Conservation (phyloP, 441 rosid species). For the Theobroma grandiflorum region DNA sequence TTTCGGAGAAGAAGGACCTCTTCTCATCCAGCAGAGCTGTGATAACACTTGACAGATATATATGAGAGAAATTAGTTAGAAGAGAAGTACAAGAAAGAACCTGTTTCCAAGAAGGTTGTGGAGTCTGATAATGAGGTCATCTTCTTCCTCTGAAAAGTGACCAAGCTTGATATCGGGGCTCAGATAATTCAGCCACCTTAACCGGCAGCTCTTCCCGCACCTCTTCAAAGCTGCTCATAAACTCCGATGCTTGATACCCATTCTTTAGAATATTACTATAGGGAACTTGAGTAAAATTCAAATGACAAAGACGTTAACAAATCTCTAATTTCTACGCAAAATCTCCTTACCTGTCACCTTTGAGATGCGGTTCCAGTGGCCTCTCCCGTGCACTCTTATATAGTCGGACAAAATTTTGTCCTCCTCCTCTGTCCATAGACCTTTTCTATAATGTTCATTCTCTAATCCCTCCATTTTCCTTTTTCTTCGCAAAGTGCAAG, state of each 20-base stretch:
- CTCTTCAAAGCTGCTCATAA: too few species aligned
- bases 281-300: too few species aligned
- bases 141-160: conserved; percentile 44
- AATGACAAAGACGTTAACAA: too few species aligned
- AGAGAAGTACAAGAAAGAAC: too few species aligned
- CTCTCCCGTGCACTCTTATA: conserved; percentile 40
- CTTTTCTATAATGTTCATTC: conserved; percentile 32
- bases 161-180: conserved; percentile 40
- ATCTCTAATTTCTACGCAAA: too few species aligned
- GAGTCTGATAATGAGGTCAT: conserved; percentile 42
- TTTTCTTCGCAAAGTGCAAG: too few species aligned
- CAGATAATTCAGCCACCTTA: conserved; percentile 46
- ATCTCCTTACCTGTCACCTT: conserved; percentile 36
- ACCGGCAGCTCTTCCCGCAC: conserved; percentile 47
- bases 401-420: conserved; percentile 40
- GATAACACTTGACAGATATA: too few species aligned
- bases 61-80: too few species aligned
- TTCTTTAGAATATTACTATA: too few species aligned
- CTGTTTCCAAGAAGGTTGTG: conserved; percentile 50
- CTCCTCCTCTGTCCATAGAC: conserved; percentile 48
- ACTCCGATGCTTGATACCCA: too few species aligned
- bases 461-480: background rate
- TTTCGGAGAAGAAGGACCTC: too few species aligned
- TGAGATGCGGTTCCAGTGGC: conserved; percentile 46
- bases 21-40: too few species aligned